A percentile compares a stretch with the other conserved stretches of the same genome.
Evolutionary conservation across 1,139 yeast species (phyloP).

Genomic region (Yamadazyma taylorii): DNA sequence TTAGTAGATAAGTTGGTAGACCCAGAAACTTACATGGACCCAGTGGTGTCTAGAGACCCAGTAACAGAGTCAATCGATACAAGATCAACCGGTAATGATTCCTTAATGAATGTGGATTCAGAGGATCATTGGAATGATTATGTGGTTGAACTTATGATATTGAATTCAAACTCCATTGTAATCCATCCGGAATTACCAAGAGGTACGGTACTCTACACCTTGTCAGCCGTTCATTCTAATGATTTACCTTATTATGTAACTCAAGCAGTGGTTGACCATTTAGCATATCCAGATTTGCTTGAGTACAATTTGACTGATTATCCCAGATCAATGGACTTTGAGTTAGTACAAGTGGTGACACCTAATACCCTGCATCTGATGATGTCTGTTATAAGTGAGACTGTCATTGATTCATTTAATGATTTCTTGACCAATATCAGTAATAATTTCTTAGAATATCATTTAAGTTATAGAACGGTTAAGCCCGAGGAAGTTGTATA

Average conservation of each 20-base stretch:
- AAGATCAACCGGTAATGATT: no score
- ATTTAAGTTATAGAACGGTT: slow-evolving; percentile 2
- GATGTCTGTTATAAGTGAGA: not conserved
- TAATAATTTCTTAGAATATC: slow-evolving; percentile 5
- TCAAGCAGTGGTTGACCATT: slow-evolving; percentile 35
- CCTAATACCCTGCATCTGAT: not conserved
- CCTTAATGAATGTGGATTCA: not conserved
- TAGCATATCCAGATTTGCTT: slow-evolving; percentile 18
- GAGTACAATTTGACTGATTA: not conserved
- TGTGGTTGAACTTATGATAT: slow-evolving; percentile 27
- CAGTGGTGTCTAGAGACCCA: no score
- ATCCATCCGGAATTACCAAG: slow-evolving; percentile 40
- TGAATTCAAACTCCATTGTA: slow-evolving; percentile 34
- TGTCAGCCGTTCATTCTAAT: slow-evolving; percentile 34
- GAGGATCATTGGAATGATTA: slow-evolving; percentile 18
- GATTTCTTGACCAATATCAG: slow-evolving; percentile 3
- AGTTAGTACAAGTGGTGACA: not conserved
- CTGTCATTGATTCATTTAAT: not conserved
- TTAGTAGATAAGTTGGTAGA: slow-evolving; percentile 20
- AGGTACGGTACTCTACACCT: slow-evolving; percentile 35
- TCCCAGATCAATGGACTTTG: not conserved
- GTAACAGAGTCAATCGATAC: no score
- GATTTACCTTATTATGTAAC: slow-evolving; percentile 42
- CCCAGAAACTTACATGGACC: not conserved
- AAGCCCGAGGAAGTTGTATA: not conserved